phyloP scores from a whole-genome alignment of 1,284 basidiomycete genomes.

The Naganishia sp. region DNA sequence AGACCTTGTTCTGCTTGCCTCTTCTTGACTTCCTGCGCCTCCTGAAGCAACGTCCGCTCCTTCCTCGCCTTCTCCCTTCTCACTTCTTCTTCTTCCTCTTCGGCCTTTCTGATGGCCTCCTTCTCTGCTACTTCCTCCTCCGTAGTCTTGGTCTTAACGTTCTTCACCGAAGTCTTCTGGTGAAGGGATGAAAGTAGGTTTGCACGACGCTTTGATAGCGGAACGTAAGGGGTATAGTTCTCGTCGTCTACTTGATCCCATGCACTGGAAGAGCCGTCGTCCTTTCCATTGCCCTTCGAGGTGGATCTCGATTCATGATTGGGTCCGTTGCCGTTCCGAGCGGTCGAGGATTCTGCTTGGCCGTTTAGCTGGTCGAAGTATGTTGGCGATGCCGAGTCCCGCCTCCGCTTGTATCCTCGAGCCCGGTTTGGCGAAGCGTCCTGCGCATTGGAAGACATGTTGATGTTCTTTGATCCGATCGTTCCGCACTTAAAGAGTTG shows the following conservation, averaged over 20 bases:
- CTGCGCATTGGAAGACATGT: constrained; percentile 1
- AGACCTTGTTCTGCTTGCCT: constrained; percentile 76
- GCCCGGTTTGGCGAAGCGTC: constrained; percentile 14
- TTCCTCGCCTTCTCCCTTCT: constrained; percentile 71
- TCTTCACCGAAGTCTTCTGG: constrained; percentile 23
- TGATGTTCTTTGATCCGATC: background rate
- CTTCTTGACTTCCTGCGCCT: constrained; percentile 88
- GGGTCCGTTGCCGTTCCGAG: background rate
- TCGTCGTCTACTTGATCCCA: constrained; percentile 56
- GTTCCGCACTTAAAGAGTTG: too few relatives aligned
- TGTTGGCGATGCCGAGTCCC: constrained; percentile 20
- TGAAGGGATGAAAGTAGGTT: constrained; percentile 64
- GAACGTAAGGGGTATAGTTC: constrained; percentile 78
- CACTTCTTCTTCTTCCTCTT: constrained; percentile 74
- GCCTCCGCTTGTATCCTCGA: constrained; percentile 21
- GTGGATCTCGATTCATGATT: background rate
- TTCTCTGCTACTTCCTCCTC: constrained; percentile 61
- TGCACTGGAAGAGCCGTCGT: constrained; percentile 1
- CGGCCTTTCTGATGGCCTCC: constrained; percentile 64
- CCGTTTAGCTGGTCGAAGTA: constrained; percentile 21
- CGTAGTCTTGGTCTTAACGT: constrained; percentile 58
- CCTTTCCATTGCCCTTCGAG: background rate
- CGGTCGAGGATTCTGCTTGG: background rate
- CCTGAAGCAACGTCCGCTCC: constrained; percentile 79
- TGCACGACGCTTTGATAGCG: constrained; percentile 80